These are phyloP conservation scores for Dipteronia dyeriana DNA, from an alignment of 345 rosid species.

Conservation along the genomic window DNA sequence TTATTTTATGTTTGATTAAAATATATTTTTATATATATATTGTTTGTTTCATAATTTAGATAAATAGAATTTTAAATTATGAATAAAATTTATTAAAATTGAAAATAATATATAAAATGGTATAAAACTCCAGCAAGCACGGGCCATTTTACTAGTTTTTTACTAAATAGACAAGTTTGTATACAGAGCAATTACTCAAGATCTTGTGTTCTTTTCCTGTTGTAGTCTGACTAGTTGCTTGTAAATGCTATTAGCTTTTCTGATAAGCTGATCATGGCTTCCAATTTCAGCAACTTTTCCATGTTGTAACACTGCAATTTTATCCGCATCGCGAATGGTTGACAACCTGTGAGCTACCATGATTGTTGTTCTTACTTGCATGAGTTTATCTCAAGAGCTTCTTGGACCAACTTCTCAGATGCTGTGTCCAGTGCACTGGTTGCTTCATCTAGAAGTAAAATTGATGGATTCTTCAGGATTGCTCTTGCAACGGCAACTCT, in stretches of 20 bases:
- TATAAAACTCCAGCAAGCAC: no score
- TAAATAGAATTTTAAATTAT: no score
- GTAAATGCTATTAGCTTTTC: conserved; percentile 47
- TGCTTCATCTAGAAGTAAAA: conserved; percentile 82
- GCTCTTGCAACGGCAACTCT: conserved; percentile 87
- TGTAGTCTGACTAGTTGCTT: conserved; percentile 60
- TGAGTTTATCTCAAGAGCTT: conserved; percentile 71
- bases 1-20: no score
- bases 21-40: no score
- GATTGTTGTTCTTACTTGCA: conserved; percentile 73
- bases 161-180: neutral
- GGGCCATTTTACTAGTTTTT: no score
- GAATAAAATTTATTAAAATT: no score
- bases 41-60: no score
- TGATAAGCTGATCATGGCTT: conserved; percentile 62
- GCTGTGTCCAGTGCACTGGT: conserved; percentile 75
- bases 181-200: neutral
- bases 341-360: conserved; percentile 82
- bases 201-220: conserved; percentile 33
- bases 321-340: conserved; percentile 57
- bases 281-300: conserved; percentile 76
- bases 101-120: no score
- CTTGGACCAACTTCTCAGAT: conserved; percentile 75
- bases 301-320: conserved; percentile 60
- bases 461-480: conserved; percentile 65